phyloP scores from a whole-genome alignment of 78 protist species.

The Salpingoeca rosetta region DNA sequence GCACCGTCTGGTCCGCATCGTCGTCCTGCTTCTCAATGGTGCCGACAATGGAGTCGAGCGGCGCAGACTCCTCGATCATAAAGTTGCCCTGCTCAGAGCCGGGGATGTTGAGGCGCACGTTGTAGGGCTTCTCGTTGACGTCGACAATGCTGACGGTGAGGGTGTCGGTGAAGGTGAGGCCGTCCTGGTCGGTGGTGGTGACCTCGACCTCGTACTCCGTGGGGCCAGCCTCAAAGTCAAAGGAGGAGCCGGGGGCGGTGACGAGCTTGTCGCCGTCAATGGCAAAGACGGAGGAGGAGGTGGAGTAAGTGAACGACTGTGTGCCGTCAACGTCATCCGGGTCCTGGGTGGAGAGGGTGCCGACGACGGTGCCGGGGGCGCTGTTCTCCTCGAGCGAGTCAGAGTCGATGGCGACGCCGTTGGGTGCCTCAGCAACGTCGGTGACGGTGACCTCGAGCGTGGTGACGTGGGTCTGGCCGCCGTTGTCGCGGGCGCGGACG shows the following conservation, averaged over 20 bases:
- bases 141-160: neutral
- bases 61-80: too few relatives aligned
- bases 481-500: neutral
- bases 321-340: neutral
- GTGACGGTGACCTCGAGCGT: neutral
- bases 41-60: neutral
- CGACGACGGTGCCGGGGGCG: neutral
- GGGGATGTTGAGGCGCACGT: neutral
- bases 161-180: neutral
- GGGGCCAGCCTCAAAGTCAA: neutral
- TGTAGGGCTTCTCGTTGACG: neutral
- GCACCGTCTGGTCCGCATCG: neutral
- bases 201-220: neutral
- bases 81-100: too few relatives aligned
- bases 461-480: neutral
- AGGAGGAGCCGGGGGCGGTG: neutral
- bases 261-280: neutral
- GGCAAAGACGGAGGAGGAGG: neutral
- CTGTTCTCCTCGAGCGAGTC: neutral
- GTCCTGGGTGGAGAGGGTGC: neutral
- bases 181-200: neutral
- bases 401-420: neutral
- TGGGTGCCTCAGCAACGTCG: neutral
- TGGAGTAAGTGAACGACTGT: neutral
- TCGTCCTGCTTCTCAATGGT: neutral